Conservation (phyloP, 2,329 filamentous ascomycete genomes). For the Sporothrix pallida region DNA sequence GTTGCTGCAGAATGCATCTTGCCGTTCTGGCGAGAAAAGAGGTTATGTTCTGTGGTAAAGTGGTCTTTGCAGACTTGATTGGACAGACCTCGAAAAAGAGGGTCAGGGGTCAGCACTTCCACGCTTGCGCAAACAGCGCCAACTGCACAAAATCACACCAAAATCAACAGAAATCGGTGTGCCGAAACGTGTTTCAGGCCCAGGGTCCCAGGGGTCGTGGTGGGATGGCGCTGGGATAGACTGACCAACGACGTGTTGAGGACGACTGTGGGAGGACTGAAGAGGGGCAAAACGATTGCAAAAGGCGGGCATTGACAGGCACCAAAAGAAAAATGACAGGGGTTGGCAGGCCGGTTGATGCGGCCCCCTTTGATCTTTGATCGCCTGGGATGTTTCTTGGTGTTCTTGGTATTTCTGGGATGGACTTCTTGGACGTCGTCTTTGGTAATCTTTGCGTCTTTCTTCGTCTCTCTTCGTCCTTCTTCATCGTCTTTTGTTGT, state of each 20-base stretch:
- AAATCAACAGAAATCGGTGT: background rate
- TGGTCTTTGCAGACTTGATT: background rate
- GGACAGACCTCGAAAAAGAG: background rate
- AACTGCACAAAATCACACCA: background rate
- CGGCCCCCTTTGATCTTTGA: constrained; percentile 18
- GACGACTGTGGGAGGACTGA: background rate
- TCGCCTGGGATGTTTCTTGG: constrained; percentile 10
- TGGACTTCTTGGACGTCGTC: background rate
- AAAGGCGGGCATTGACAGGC: background rate
- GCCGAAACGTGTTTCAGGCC: constrained; percentile 28
- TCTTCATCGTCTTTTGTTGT: background rate
- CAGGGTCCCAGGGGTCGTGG: background rate
- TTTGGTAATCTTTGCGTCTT: too few species aligned
- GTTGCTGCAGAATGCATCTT: constrained; percentile 16
- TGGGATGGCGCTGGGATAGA: background rate
- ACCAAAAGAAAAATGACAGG: background rate
- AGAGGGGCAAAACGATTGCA: background rate
- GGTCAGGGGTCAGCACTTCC: background rate
- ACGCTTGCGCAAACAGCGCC: background rate
- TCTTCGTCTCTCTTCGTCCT: background rate
- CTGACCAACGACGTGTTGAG: constrained; percentile 16
- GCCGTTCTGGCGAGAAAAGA: constrained; percentile 3
- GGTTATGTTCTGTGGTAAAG: too few species aligned
- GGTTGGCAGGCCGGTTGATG: background rate
- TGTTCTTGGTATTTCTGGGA: background rate